Evolutionary conservation across 805 yeast genomes (phyloP), one percentile per base, ranked within the genome.

Genomic region (Ogataea methanolica): DNA sequence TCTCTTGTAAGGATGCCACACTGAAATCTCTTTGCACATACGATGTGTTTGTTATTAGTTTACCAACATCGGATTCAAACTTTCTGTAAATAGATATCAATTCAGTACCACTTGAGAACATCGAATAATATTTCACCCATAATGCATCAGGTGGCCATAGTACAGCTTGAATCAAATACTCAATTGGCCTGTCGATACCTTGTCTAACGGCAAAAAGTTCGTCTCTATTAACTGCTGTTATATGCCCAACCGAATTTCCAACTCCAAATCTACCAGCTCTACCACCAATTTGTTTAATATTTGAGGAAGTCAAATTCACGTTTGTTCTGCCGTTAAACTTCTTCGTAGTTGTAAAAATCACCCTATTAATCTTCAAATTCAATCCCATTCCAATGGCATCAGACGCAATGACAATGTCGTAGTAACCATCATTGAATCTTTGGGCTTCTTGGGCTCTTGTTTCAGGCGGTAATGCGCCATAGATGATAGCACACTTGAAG

Each of bases 311-410:
- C 31, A 94, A 63, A 1, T 62, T 62, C 8, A 65, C 66, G 49
- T 72, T 67, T 15, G 63, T 66, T 14, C 58, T 61, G 6, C 97
- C 97, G 60, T 89, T 79, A 56, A 77, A 91, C 65, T 94, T 94
- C 42, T 63, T 62, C 26, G 78, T 69, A 0, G 83, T 74, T 16
- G 85, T 79, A 61, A 94, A 91, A 1, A 94, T 76, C 5, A 94
- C 78, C 50, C 98, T 71, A 49, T 82, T 80, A 54, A 94, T 91
- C 23, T 87, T 83, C 58, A 94, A 71, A 60, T 94, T 94, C 45
- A 94, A 73, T 0, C 99, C 99, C 97, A 94, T 92, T 2, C 99
- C 99, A 52, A 94, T 82, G 0, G 99, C 99, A 69, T 94, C 98
- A 2, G 96, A 87, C 1, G 99, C 98, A 6, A 94, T 87, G 36